Base-by-base conservation (phyloP, 495 filamentous ascomycete species). In the Xylaria sp. region DNA sequence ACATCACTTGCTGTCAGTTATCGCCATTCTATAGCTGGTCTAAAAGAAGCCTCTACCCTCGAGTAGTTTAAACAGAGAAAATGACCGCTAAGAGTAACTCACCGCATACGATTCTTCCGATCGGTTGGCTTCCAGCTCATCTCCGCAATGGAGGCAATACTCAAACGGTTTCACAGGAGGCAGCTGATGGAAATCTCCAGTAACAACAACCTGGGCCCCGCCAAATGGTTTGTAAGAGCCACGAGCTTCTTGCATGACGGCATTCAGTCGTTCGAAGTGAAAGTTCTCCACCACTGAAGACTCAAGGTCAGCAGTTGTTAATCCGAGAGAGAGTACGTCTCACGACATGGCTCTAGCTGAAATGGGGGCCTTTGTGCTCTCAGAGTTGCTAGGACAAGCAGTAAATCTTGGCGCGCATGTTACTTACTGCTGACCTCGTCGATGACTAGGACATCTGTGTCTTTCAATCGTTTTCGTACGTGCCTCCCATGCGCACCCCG, bases 181-280 rank as follows among this genome's bases (percentile, higher is more conserved):
- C 19, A 99, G 80, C 76, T 99, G 96, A 78, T 97, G 98, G 79
- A 98, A 99, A 80, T 99, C 96, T 0, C 96, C 96, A 0, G 95
- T 98, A 33, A 98, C 91, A 37, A 99, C 88, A 41, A 99, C 85
- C 76, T 98, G 95, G 52, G 97, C 94, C 1, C 95, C 95, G 37
- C 96, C 96, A 79, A 98, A 99, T 2, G 87, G 81, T 5, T 88
- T 88, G 73, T 91, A 91, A 69, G 90, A 90, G 5, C 53, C 5
- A 46, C 83, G 77, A 26, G 76, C 79, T 14, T 48, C 72, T 64
- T 88, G 84, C 82, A 90, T 84, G 33, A 86, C 68, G 7, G 61
- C 72, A 67, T 88, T 88, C 0, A 91, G 74, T 24, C 89, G 78
- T 68, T 87, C 84, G 21, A 91, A 84, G 50, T 86, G 81, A 1